Evolutionary conservation across 192 early-diverging fungal genomes (phyloP), one percentile per base, ranked within the genome.

Genomic region (Physocladia obscura): DNA sequence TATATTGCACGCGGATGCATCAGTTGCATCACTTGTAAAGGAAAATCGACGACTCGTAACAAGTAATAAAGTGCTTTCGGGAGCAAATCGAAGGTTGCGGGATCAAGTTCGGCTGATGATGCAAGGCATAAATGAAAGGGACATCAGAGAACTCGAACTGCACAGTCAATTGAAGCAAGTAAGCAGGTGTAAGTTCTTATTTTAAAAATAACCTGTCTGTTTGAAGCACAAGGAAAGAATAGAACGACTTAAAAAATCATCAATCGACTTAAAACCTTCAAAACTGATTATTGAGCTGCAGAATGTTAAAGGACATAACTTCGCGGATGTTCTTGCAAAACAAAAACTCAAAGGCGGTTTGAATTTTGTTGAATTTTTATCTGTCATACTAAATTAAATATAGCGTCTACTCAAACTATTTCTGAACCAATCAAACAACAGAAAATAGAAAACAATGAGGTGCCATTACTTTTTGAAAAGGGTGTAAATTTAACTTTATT

Each of bases 1-100:
- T 31, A 65, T 73, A 4, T 21, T 26, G 2, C 24, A 54, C 44
- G 36, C 50, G 0, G 71, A 73, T 34, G n/a, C 50, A 26, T 56
- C 62, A 26, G 27, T 73, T 4, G 55, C 59, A 1, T n/a, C 40
- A 8, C 48, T 73, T 4, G 71, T 47, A 21, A 73, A 67, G 24
- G 71, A 73, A 36, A 73, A 73, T 67, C 61, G 62, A 22, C 32
- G 71, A 31, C 55, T 73, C 1, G 62, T 65, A 8, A 32, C 22
- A 11, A 49, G 34, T 34, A 57, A 65, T 13, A 73, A 67, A 29
- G 71, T 67, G 17, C 11, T 73, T 19, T 48, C 54, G 0, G 54
- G 35, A 8, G 71, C 57, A 19, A 73, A 73, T 67, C 40, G 71
- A 0, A n/a, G 49, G 30, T n/a, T 73, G 3, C 50, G 71, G 11